Conservation (phyloP, 2,329 filamentous ascomycete species). For the Sporothrix brunneoviolacea region DNA sequence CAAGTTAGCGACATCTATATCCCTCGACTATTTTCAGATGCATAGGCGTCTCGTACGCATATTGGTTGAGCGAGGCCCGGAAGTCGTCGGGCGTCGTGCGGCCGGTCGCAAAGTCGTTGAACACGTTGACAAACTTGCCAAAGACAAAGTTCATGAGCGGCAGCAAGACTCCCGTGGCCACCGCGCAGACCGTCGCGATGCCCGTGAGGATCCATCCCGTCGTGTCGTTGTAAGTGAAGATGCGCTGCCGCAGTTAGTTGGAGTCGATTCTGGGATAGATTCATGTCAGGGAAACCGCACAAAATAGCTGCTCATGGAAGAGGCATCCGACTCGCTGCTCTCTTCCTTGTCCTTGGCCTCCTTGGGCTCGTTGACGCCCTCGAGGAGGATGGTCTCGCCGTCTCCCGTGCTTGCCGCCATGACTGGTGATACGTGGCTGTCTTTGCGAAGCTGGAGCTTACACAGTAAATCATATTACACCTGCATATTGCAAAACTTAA, state of each 20-base stretch:
- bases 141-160: too few relatives aligned
- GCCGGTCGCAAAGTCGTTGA: too few relatives aligned
- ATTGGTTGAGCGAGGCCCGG: background rate
- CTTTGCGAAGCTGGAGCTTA: too few relatives aligned
- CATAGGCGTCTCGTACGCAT: too few relatives aligned
- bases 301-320: conserved; percentile 6
- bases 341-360: background rate
- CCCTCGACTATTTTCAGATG: too few relatives aligned
- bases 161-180: too few relatives aligned
- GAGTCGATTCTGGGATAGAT: background rate
- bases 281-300: background rate
- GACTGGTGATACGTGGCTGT: too few relatives aligned
- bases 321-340: background rate
- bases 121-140: too few relatives aligned
- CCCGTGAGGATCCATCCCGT: conserved; percentile 31
- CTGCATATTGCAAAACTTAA: too few relatives aligned
- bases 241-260: conserved; percentile 9
- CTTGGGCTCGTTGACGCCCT: background rate
- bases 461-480: too few relatives aligned
- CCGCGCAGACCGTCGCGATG: conserved; percentile 30
- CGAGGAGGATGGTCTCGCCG: background rate
- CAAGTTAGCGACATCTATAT: too few relatives aligned
- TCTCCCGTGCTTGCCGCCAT: background rate
- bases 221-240: conserved; percentile 30
- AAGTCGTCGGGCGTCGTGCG: too few relatives aligned